These are phyloP conservation scores for Triglochin maritima DNA, from an alignment of 106 monocot genomes.

Conservation along the genomic window DNA sequence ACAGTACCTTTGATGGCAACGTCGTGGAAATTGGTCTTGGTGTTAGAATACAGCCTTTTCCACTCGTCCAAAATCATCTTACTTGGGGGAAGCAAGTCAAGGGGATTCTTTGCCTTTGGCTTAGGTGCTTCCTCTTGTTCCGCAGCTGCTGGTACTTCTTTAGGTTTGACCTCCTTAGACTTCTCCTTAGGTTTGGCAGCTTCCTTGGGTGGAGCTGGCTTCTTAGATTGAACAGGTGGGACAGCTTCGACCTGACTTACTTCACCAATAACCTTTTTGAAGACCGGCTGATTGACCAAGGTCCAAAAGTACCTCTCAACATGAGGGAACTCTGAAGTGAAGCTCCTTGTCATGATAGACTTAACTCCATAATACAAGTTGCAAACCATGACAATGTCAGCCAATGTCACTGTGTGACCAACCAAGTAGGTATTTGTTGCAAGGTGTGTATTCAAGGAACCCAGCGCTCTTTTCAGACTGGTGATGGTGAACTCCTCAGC, in stretches of 20 bases:
- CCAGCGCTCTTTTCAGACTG: conserved; percentile 47
- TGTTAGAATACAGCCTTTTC: conserved; percentile 88
- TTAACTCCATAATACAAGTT: conserved; percentile 47
- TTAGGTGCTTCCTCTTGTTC: conserved; percentile 71
- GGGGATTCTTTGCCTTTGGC: conserved; percentile 62
- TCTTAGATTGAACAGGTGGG: conserved; percentile 44
- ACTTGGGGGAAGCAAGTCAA: conserved; percentile 71
- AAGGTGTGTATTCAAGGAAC: conserved; percentile 55
- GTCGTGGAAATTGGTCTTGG: conserved; percentile 81
- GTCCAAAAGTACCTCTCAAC: conserved; percentile 89
- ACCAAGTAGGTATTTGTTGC: conserved; percentile 63
- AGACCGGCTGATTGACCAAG: conserved; percentile 66
- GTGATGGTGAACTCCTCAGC: conserved; percentile 46
- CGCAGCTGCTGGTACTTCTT: conserved; percentile 23
- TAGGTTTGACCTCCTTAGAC: conserved; percentile 50
- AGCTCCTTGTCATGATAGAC: conserved; percentile 43
- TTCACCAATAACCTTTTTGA: conserved; percentile 51
- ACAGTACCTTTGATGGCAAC: conserved; percentile 75
- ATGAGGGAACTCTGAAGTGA: conserved; percentile 66
- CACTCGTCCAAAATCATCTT: conserved; percentile 86
- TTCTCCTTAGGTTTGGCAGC: conserved; percentile 29
- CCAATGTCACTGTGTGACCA: conserved; percentile 60
- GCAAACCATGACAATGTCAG: conserved; percentile 63
- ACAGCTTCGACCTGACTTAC: conserved; percentile 54
- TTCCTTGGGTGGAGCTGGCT: conserved; percentile 45